Evolutionary conservation across 164 flowering plant species (phyloP), one percentile per base, ranked within the genome.

Genomic region (Echeveria elegans): DNA sequence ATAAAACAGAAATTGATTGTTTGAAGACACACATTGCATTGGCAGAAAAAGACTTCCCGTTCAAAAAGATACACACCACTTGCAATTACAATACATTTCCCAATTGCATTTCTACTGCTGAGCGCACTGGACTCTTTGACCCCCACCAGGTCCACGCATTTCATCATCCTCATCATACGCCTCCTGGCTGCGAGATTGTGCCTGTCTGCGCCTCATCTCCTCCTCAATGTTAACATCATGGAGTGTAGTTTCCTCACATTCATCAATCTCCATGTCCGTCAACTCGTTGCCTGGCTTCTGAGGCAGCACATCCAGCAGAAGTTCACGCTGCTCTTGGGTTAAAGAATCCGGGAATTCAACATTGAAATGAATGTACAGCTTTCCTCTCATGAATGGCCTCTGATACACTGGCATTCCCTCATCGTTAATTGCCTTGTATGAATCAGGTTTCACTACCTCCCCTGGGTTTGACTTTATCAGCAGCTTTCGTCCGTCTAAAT

Each of bases 241-340:
- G 34, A 92, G 67, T 0, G 94, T 89, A 0, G 96, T 92, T 81
- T 92, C 97, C 77, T 92, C 97, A 31, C 97, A 91, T 73, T 91
- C 96, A 19, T 89, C 97, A 23, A 91, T 60, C 53, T 80, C 87
- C 85, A 81, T 84, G 18, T 60, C 79, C 18, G 86, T 58, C 70
- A 81, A 59, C 2, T 66, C 77, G 36, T 32, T 76, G 65, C 66
- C 41, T 12, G 78, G 48, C 66, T 53, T 82, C 15, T 64, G 63
- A 0, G 88, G 85, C 2, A 87, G 71, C 41, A 82, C 67, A 1
- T 66, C 72, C 75, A 80, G 78, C 61, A 87, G 34, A 0, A 68
- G 29, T 32, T 68, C 63, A 64, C 84, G 77, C 52, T 88, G 82
- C 10, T 86, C 88, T 0, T 70, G 71, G 12, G 85, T 60, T 18